Base-by-base conservation (phyloP, 2,329 filamentous ascomycete genomes). In the Hymenoscyphus scutula region DNA sequence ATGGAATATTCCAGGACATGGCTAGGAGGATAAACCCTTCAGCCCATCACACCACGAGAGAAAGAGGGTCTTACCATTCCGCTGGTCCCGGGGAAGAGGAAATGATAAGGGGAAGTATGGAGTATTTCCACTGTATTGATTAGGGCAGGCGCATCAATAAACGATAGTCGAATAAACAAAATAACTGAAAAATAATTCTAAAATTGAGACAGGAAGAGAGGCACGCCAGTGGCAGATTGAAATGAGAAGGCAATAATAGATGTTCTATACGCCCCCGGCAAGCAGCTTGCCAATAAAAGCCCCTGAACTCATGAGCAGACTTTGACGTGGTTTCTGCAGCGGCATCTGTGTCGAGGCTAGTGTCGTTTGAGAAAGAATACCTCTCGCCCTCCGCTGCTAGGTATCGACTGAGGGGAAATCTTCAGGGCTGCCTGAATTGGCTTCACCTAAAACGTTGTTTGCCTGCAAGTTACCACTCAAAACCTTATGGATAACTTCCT, bases 1-100 rank as follows among this genome's bases (percentile, higher is more conserved):
- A 45, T 45, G 41, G n/a, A 45, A 19, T 45, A n/a, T 45, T 45
- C 41, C 41, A 45, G 41, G 41, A 45, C 41, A 45, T 45, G 41
- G 41, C n/a, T 19, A 48, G 41, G 41, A 48, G 41, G 32, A 8
- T 10, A 10, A 48, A 23, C 41, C 41, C 41, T 48, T 23, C 41
- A 48, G 41, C 41, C 7, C 41, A 48, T 25, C 41, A 48, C 38
- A 45, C 38, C n/a, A 48, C 41, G 11, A 11, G 1, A 19, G 41
- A 19, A 34, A 25, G 41, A 48, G 8, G n/a, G 41, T 23, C 41
- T 23, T 41, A 41, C 38, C 38, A 1, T 41, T 41, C 38, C n/a
- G 19, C n/a, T 34, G 19, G 19, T 48, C 5, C 19, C 41, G 41
- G 41, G 41, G n/a, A 23, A 48, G 41, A 48, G 8, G 41, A 7